Evolutionary conservation across 1,139 yeast genomes (phyloP).

Genomic region (Magnusiomyces tetraspermus): DNA sequence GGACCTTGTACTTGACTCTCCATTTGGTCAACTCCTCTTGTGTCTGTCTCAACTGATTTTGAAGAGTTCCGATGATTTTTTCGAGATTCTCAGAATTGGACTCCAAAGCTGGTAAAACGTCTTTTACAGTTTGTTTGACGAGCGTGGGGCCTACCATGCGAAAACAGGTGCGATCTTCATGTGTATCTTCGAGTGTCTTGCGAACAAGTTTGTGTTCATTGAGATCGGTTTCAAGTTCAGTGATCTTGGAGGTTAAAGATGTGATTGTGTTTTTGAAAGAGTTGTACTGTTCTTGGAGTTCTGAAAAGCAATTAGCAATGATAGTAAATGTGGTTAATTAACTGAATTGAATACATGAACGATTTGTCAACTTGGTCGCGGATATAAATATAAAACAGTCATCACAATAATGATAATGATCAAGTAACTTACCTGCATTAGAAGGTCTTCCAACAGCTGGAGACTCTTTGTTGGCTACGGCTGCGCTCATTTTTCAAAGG

Average conservation of each 20-base stretch:
- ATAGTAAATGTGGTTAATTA: neutral
- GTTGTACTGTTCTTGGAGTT: constrained; percentile 37
- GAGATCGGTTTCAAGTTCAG: constrained; percentile 36
- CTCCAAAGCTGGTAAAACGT: constrained; percentile 59
- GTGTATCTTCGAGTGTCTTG: constrained; percentile 46
- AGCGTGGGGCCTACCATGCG: constrained; percentile 93
- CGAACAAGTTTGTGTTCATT: constrained; percentile 43
- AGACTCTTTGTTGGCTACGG: neutral
- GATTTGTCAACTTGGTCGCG: no score
- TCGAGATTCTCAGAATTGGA: constrained; percentile 43
- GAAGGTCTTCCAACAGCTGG: constrained; percentile 7
- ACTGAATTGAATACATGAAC: neutral
- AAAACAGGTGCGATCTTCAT: constrained; percentile 63
- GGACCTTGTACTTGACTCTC: constrained; percentile 37
- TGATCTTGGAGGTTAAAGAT: constrained; percentile 33
- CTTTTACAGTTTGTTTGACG: constrained; percentile 70
- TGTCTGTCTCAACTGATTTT: constrained; percentile 30
- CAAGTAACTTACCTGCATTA: constrained; percentile 15
- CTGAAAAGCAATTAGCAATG: constrained; percentile 15
- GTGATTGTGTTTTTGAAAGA: constrained; percentile 32
- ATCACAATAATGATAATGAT: no score
- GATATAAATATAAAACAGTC: no score
- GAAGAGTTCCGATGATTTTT: constrained; percentile 30
- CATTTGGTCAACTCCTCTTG: constrained; percentile 33
- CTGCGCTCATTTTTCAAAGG: neutral